phyloP scores from a whole-genome alignment of 345 rosid species.

The Psidium friedrichsthalianum region DNA sequence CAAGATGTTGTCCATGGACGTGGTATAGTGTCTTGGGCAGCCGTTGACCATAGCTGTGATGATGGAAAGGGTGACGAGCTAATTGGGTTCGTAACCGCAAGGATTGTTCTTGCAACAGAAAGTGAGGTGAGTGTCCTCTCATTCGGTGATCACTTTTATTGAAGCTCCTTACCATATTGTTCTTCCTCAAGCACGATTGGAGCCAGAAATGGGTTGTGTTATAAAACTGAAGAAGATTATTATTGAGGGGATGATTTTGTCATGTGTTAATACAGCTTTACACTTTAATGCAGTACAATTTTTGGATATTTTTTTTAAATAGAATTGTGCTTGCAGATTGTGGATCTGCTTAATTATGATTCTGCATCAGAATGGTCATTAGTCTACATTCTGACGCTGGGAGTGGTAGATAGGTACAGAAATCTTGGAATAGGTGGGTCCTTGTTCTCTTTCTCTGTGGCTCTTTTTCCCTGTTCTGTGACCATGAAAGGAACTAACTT shows the following conservation, averaged over 20 bases:
- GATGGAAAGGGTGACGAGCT: slow-evolving; percentile 64
- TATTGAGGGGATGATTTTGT: neutral
- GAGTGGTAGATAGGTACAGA: slow-evolving; percentile 76
- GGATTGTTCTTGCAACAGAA: slow-evolving; percentile 58
- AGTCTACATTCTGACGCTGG: slow-evolving; percentile 80
- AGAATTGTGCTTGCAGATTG: slow-evolving; percentile 44
- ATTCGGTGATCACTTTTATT: neutral
- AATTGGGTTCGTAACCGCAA: slow-evolving; percentile 88
- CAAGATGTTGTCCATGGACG: slow-evolving; percentile 70
- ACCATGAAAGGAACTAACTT: neutral
- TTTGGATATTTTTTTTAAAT: neutral
- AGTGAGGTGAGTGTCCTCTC: slow-evolving; percentile 47
- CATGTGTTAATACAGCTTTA: neutral
- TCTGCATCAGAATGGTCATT: slow-evolving; percentile 62
- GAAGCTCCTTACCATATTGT: neutral
- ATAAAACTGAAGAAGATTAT: neutral
- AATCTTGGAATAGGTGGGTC: slow-evolving; percentile 73
- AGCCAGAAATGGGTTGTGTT: neutral
- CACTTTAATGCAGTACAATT: neutral
- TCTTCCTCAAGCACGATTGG: neutral
- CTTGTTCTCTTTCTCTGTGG: neutral
- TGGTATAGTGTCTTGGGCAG: slow-evolving; percentile 90
- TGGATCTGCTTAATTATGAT: slow-evolving; percentile 67
- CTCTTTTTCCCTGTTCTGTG: neutral
- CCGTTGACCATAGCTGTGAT: slow-evolving; percentile 68